Percentiles rank a stretch among this genome's conserved stretches.
phyloP scores from a whole-genome alignment of 2,329 filamentous ascomycete species.

The Stemphylium vesicarium region DNA sequence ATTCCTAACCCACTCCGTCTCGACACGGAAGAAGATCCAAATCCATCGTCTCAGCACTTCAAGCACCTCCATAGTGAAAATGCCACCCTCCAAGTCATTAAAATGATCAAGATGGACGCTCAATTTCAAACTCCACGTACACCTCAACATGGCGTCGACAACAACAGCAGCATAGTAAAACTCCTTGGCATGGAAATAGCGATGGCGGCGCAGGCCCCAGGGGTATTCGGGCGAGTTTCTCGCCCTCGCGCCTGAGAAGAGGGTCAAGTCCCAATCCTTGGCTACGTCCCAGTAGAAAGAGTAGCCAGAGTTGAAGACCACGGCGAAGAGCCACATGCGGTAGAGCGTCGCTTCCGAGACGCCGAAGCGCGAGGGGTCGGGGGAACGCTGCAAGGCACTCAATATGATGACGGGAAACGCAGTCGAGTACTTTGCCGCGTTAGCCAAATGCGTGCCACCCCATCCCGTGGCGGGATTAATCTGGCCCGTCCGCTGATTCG shows the following conservation, averaged over 20 bases:
- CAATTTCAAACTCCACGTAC: conserved; percentile 90
- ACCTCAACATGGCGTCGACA: conserved; percentile 81
- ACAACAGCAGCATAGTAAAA: conserved; percentile 84
- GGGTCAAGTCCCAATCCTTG: conserved; percentile 93
- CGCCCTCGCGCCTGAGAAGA: conserved; percentile 69
- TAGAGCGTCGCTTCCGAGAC: conserved; percentile 63
- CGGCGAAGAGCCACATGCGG: conserved; percentile 68
- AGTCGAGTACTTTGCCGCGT: conserved; percentile 92
- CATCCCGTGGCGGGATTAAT: conserved; percentile 63
- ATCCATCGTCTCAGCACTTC: conserved; percentile 91
- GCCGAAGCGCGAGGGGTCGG: conserved; percentile 58
- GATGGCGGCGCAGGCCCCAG: conserved; percentile 76
- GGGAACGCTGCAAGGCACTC: conserved; percentile 73
- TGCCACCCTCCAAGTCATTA: conserved; percentile 83
- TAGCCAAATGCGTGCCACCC: conserved; percentile 88
- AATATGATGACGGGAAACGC: conserved; percentile 91
- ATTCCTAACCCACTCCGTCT: conserved; percentile 82
- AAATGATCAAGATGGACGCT: conserved; percentile 82
- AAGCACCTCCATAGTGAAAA: conserved; percentile 85
- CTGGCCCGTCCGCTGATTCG: conserved; percentile 49
- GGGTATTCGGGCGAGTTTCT: conserved; percentile 70
- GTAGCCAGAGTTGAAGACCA: conserved; percentile 84
- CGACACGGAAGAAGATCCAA: conserved; percentile 95
- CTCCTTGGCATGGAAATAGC: conserved; percentile 72
- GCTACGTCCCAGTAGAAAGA: conserved; percentile 99